A percentile compares a stretch with the other conserved stretches of the same genome.
These are phyloP conservation scores for Aspergillus novoparasiticus DNA, from an alignment of 2,329 filamentous ascomycete genomes.

Conservation along the genomic window DNA sequence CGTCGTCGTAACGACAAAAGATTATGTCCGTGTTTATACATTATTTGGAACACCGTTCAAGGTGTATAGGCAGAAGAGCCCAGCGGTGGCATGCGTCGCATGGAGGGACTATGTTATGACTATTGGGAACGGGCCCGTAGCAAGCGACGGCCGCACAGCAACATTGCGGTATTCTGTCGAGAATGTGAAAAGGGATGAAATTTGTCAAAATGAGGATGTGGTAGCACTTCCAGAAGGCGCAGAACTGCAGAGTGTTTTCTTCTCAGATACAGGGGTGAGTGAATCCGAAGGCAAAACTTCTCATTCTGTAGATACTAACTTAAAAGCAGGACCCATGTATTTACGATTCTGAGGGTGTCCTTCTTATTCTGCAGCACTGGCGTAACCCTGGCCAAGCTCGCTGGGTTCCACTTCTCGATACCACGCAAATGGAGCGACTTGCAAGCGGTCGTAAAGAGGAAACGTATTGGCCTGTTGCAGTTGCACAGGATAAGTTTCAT, in stretches of 20 bases:
- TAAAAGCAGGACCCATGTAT: conserved; percentile 79
- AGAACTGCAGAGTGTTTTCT: conserved; percentile 81
- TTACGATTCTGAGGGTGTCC: conserved; percentile 88
- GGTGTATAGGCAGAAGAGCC: conserved; percentile 90
- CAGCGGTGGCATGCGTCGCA: conserved; percentile 88
- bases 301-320: neutral
- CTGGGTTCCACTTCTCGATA: conserved; percentile 93
- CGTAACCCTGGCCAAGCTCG: conserved; percentile 78
- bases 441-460: conserved; percentile 84
- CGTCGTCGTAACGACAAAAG: conserved; percentile 80
- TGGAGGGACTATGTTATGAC: conserved; percentile 97
- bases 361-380: conserved; percentile 90
- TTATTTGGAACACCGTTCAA: conserved; percentile 87
- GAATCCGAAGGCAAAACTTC: neutral
- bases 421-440: conserved; percentile 77
- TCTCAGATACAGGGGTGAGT: conserved; percentile 82
- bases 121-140: conserved; percentile 86
- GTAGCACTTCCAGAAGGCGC: conserved; percentile 78
- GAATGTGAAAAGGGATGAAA: conserved; percentile 88
- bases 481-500: conserved; percentile 89
- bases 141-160: conserved; percentile 70
- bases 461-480: conserved; percentile 91
- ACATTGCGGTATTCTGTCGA: conserved; percentile 88
- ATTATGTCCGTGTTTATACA: conserved; percentile 91
- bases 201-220: conserved; percentile 92